These are phyloP conservation scores for Aspergillus sp. DNA, from an alignment of 2,329 filamentous ascomycete species.

Conservation along the genomic window DNA sequence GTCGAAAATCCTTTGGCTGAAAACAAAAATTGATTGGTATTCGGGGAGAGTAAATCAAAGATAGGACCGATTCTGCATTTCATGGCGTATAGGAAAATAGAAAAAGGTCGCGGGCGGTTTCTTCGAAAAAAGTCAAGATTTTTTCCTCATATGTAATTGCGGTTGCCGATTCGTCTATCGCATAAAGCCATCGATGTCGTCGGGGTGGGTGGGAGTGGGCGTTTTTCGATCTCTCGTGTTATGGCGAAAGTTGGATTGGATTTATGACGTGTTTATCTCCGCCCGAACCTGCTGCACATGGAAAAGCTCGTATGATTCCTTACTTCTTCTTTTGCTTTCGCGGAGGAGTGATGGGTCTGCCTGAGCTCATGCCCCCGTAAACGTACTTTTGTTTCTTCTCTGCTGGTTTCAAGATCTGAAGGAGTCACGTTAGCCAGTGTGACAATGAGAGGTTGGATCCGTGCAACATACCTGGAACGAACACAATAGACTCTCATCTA, in stretches of 20 bases:
- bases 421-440: slow-evolving; percentile 15
- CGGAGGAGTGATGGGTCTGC: slow-evolving; percentile 69
- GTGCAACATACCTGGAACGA: slow-evolving; percentile 80
- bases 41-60: slow-evolving; percentile 13
- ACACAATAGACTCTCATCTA: slow-evolving; percentile 96
- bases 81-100: slow-evolving; percentile 11
- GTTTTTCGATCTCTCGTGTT: slow-evolving; percentile 21
- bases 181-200: slow-evolving; percentile 28
- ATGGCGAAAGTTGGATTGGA: slow-evolving; percentile 25
- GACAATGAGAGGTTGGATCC: neutral
- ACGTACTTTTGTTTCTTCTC: slow-evolving; percentile 99
- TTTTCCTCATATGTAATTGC: slow-evolving; percentile 13
- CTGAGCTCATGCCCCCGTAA: slow-evolving; percentile 68
- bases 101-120: slow-evolving; percentile 14
- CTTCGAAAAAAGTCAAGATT: neutral
- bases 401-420: slow-evolving; percentile 93
- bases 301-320: slow-evolving; percentile 69
- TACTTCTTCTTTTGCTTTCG: slow-evolving; percentile 70
- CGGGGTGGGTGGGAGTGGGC: slow-evolving; percentile 6
- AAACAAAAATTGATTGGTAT: slow-evolving; percentile 17
- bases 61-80: slow-evolving; percentile 21
- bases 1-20: neutral
- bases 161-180: slow-evolving; percentile 25
- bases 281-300: slow-evolving; percentile 87
- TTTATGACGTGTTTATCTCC: slow-evolving; percentile 66